Conservation (phyloP, 169 alveolate species). For the Cryptosporidium canis region DNA sequence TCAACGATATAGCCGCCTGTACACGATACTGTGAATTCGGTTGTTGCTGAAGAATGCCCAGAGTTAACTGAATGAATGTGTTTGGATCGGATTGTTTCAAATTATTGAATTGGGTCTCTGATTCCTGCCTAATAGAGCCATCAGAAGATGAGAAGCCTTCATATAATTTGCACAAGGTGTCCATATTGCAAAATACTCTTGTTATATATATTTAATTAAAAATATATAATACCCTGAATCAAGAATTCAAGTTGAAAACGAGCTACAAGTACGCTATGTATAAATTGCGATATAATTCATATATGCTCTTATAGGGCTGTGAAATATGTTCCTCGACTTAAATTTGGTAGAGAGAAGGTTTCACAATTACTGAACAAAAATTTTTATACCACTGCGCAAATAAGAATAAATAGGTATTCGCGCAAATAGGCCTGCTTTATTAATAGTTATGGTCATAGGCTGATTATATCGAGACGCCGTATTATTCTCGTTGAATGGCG, state of each 20-base stretch:
- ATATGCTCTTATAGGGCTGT: background rate
- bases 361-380: background rate
- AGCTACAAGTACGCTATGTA: background rate
- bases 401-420: background rate
- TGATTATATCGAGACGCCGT: conserved; percentile 66
- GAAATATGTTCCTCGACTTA: background rate
- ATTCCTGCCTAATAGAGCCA: conserved; percentile 59
- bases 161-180: conserved; percentile 53
- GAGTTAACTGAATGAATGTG: conserved; percentile 52
- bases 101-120: conserved; percentile 58
- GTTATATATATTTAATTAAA: background rate
- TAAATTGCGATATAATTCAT: background rate
- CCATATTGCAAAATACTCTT: conserved; percentile 28
- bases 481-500: conserved; percentile 38
- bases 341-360: background rate
- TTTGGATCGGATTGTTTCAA: conserved; percentile 65
- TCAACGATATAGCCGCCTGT: conserved; percentile 63
- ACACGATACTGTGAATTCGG: conserved; percentile 69
- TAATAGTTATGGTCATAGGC: conserved; percentile 8
- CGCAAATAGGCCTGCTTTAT: conserved; percentile 9
- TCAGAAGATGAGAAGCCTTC: conserved; percentile 72
- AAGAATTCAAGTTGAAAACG: background rate
- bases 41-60: conserved; percentile 58
- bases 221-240: background rate
- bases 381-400: background rate